These are phyloP conservation scores for Hypsizygus ulmarius DNA, from an alignment of 1,284 basidiomycete species.

Conservation along the genomic window DNA sequence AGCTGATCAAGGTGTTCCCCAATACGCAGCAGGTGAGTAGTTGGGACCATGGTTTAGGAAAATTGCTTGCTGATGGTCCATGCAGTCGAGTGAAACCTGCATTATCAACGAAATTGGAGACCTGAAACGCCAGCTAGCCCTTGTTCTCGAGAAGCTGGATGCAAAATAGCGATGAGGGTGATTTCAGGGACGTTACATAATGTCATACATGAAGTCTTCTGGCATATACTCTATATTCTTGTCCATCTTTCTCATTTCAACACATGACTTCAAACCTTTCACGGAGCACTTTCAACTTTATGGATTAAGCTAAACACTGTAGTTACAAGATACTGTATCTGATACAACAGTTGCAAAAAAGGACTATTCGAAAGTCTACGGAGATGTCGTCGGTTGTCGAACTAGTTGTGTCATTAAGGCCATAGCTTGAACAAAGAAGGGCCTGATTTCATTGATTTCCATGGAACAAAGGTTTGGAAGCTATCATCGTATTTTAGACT, in stretches of 20 bases:
- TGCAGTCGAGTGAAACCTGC: slow-evolving; percentile 67
- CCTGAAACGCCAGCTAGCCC: slow-evolving; percentile 56
- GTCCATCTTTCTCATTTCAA: background rate
- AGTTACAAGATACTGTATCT: too few relatives aligned
- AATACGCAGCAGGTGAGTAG: slow-evolving; percentile 64
- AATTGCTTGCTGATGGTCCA: background rate
- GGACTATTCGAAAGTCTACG: background rate
- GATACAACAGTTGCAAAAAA: background rate
- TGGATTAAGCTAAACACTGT: too few relatives aligned
- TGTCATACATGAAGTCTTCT: background rate
- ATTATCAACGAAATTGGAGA: slow-evolving; percentile 65
- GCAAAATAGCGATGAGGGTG: slow-evolving; percentile 12
- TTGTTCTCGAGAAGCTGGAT: slow-evolving; percentile 52
- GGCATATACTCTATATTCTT: background rate
- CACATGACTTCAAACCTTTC: background rate
- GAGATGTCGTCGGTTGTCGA: slow-evolving; percentile 25
- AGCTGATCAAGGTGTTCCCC: slow-evolving; percentile 77
- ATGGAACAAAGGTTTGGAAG: slow-evolving; percentile 84
- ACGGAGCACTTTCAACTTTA: too few relatives aligned
- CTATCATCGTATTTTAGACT: slow-evolving; percentile 36
- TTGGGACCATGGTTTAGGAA: background rate
- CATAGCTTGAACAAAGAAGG: slow-evolving; percentile 87
- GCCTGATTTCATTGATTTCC: slow-evolving; percentile 91
- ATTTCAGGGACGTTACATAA: background rate
- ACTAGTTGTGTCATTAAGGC: slow-evolving; percentile 51